Evolutionary conservation across 805 yeast genomes (phyloP).

Genomic region (Wickerhamiella sorbophila): DNA sequence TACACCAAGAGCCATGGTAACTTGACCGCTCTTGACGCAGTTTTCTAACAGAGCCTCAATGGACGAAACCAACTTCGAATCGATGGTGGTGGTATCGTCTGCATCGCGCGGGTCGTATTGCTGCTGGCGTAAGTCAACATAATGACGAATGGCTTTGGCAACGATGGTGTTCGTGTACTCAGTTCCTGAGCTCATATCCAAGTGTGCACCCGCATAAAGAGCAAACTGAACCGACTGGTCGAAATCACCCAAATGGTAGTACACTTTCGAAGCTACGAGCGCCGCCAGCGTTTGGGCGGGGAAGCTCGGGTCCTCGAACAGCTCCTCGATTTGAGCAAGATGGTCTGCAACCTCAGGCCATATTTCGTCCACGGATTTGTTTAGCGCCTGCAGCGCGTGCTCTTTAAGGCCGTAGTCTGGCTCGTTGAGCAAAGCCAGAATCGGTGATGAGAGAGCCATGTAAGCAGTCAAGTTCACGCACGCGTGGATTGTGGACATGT

Average conservation of each 20-base stretch:
- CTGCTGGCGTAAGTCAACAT: slow-evolving; percentile 49
- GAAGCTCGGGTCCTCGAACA: slow-evolving; percentile 73
- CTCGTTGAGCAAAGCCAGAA: slow-evolving; percentile 78
- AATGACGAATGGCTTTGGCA: slow-evolving; percentile 78
- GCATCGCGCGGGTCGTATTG: slow-evolving; percentile 27
- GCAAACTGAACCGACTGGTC: slow-evolving; percentile 83
- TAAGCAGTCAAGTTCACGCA: background rate
- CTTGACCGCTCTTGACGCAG: slow-evolving; percentile 59
- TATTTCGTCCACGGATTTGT: slow-evolving; percentile 70
- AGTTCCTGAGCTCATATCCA: slow-evolving; percentile 59
- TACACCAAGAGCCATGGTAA: slow-evolving; percentile 75
- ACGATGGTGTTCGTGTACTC: slow-evolving; percentile 90
- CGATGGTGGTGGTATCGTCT: slow-evolving; percentile 27
- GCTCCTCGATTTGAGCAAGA: slow-evolving; percentile 74
- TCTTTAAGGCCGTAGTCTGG: slow-evolving; percentile 61
- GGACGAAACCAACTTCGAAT: slow-evolving; percentile 47
- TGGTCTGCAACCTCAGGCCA: slow-evolving; percentile 97
- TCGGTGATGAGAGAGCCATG: slow-evolving; percentile 67
- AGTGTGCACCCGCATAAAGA: slow-evolving; percentile 65
- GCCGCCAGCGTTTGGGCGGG: slow-evolving; percentile 76
- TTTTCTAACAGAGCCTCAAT: slow-evolving; percentile 79
- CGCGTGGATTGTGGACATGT: background rate
- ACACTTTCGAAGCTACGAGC: slow-evolving; percentile 75
- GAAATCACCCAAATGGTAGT: slow-evolving; percentile 86
- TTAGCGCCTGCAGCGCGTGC: slow-evolving; percentile 72